These are phyloP conservation scores for Globisporangium nagaii DNA, from an alignment of 352 stramenopile species.

Conservation along the genomic window DNA sequence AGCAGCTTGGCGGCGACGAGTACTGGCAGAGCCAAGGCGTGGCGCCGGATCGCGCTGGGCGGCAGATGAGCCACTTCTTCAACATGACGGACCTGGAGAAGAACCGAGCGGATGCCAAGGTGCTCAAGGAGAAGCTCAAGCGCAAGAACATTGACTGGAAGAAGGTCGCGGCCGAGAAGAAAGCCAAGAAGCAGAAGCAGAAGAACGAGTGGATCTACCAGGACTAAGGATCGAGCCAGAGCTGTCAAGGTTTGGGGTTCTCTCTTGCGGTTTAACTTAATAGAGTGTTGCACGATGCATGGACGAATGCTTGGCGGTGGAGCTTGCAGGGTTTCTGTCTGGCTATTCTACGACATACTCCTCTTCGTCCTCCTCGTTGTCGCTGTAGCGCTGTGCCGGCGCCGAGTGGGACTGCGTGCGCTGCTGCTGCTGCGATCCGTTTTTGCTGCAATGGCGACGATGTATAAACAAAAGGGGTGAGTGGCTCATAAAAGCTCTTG, in stretches of 20 bases:
- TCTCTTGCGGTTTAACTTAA: constrained; percentile 8
- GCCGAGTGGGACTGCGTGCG: constrained; percentile 1
- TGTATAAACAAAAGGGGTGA: background rate
- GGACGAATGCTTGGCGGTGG: background rate
- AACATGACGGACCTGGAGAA: constrained; percentile 72
- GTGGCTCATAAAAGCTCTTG: background rate
- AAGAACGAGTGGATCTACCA: constrained; percentile 84
- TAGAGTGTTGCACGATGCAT: constrained; percentile 8
- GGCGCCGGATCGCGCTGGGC: constrained; percentile 60
- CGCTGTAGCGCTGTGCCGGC: constrained; percentile 20
- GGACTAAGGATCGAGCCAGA: constrained; percentile 49
- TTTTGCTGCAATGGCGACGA: constrained; percentile 17
- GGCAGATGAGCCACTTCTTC: constrained; percentile 87
- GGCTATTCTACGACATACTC: constrained; percentile 73
- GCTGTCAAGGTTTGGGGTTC: background rate
- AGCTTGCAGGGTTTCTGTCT: background rate
- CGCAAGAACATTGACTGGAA: constrained; percentile 86
- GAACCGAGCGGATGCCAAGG: constrained; percentile 73
- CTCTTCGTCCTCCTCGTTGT: constrained; percentile 54
- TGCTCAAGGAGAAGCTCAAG: constrained; percentile 77
- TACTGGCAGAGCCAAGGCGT: constrained; percentile 61
- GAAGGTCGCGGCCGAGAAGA: constrained; percentile 81
- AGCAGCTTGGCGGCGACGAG: constrained; percentile 55
- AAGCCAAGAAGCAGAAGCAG: constrained; percentile 80
- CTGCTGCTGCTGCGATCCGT: constrained; percentile 12